Conservation (phyloP, 371 early-diverging fungal genomes). For the Mycotypha africana region DNA sequence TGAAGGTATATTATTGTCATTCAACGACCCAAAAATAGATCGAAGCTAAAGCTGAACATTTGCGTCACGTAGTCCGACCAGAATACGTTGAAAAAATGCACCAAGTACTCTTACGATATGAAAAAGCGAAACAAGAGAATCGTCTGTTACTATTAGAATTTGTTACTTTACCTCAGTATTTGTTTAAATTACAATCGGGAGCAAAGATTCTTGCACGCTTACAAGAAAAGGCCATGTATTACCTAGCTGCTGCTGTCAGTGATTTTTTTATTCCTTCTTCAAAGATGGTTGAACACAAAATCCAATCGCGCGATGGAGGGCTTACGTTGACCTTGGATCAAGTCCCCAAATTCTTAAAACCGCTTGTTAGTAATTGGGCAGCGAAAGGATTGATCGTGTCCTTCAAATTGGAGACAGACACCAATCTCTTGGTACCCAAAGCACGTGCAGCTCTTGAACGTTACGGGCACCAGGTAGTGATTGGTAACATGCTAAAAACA, state of each 20-base stretch:
- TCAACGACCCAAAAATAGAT: not conserved
- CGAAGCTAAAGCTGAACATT: too few relatives aligned
- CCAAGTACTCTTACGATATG: constrained; percentile 48
- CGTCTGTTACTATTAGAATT: constrained; percentile 79
- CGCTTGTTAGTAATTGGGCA: constrained; percentile 91
- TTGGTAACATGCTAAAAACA: constrained; percentile 89
- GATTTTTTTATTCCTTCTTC: constrained; percentile 94
- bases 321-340: constrained; percentile 85
- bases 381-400: constrained; percentile 84
- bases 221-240: constrained; percentile 79
- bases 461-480: constrained; percentile 96
- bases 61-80: constrained; percentile 59
- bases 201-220: constrained; percentile 64
- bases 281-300: constrained; percentile 93
- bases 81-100: constrained; percentile 61
- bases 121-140: constrained; percentile 52
- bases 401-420: constrained; percentile 97
- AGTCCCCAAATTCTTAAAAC: constrained; percentile 94
- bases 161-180: constrained; percentile 89
- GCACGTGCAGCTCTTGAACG: constrained; percentile 72
- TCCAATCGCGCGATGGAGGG: constrained; percentile 86
- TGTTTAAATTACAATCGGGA: constrained; percentile 80
- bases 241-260: constrained; percentile 96
- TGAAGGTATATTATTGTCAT: constrained; percentile 33
- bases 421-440: constrained; percentile 71